Base-by-base conservation (phyloP, 2,329 filamentous ascomycete genomes). In the Trichoderma breve region DNA sequence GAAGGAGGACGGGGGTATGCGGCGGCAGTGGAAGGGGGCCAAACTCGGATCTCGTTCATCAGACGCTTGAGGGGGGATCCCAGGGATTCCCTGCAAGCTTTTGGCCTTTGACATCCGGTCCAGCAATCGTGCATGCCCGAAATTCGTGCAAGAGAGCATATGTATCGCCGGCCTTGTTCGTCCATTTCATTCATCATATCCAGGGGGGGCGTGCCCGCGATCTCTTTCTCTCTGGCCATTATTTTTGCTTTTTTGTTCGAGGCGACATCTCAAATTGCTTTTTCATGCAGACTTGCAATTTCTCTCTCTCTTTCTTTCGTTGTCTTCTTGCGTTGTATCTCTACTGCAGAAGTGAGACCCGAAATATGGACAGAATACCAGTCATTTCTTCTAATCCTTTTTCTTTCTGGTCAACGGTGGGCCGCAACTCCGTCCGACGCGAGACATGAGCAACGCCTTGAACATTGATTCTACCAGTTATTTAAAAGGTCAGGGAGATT, bases 1-100 rank as follows among this genome's bases (percentile, higher is more conserved):
- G 84, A 85, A 86, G 84, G 83, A 85, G 84, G 36, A 70, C 58
- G 47, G 71, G 71, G 64, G 60, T 60, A 67, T 21, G 61, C 28
- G 60, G 60, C 58, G 64, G 71, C 60, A 68, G 47, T 60, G 65
- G 55, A 62, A 62, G 67, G 67, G 71, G 57, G 71, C 65, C 34
- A 51, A 66, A 71, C 57, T 71, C 71, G 71, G 71, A 72, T 72
- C 71, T 72, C 66, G 66, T 72, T 70, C 65, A 60, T 72, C 65
- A 63, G 71, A 70, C 71, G 71, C 71, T 66, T 62, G 34, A 51
- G 32, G 51, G 63, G 67, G 47, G 58, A 64, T 73, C 70, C 71
- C 71, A 62, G 24, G 71, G 68, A 63, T 71, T 71, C 68, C 68
- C 62, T 72, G 65, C 66, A 60, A 68, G 55, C 26, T 32, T 70